These are phyloP conservation scores for Zea luxurians DNA, from an alignment of 176 grass and related monocot genomes.

Conservation along the genomic window DNA sequence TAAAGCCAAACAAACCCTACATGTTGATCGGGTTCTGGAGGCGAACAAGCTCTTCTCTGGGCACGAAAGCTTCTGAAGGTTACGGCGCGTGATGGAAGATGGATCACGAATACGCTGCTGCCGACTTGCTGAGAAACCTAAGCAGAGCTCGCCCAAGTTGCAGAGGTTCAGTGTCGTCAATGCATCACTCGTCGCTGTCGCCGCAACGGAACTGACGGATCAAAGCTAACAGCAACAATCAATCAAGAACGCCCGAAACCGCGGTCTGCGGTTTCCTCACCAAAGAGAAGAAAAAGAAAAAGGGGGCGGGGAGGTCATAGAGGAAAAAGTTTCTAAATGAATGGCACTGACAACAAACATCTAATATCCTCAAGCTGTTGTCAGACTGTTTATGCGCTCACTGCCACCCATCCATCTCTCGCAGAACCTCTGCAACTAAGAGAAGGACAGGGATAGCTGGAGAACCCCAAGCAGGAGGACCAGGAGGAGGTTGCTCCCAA, in stretches of 20 bases:
- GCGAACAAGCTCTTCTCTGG: background rate
- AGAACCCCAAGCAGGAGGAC: conserved; percentile 46
- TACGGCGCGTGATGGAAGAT: background rate
- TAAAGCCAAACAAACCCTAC: no score
- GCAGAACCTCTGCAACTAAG: conserved; percentile 13
- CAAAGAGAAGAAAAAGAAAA: conserved; percentile 1
- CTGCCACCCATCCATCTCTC: background rate
- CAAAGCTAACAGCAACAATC: conserved; percentile 34
- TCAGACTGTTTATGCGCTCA: conserved; percentile 34
- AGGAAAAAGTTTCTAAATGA: conserved; percentile 42
- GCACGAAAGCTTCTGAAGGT: background rate
- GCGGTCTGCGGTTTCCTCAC: background rate
- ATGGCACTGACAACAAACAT: conserved; percentile 46
- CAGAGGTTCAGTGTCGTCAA: conserved; percentile 1
- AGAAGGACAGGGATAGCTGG: conserved; percentile 44
- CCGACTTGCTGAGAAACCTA: background rate
- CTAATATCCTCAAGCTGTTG: conserved; percentile 47
- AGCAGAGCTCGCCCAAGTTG: background rate
- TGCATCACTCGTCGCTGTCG: conserved; percentile 24
- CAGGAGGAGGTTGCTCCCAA: conserved; percentile 16
- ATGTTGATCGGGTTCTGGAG: background rate
- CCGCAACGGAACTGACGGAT: conserved; percentile 12
- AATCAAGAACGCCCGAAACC: conserved; percentile 31
- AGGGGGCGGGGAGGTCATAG: background rate
- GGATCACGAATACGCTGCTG: conserved; percentile 3